Evolutionary conservation across 1,284 basidiomycete species (phyloP), one percentile per base, ranked within the genome.

Genomic region (Sanghuangporus weigelae): DNA sequence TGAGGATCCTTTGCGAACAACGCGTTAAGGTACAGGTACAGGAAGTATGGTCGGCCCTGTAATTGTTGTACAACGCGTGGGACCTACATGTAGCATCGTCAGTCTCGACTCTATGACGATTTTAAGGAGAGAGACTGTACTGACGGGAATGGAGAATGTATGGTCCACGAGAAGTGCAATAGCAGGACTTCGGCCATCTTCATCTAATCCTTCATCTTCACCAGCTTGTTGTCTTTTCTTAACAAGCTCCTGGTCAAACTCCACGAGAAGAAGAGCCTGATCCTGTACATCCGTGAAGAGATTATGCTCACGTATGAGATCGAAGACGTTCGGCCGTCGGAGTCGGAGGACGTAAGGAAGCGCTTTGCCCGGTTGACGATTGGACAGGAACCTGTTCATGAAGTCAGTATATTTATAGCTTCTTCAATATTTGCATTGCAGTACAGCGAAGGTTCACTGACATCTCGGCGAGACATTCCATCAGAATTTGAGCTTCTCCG

Each of bases 281-380:
- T 98, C 95, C 72, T 95, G 91, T 1, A 99, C 92, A 50, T 94
- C 94, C 21, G 94, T 94, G 75, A 98, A 98, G 1, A 99, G 81
- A 69, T 97, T 97, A 73, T 98, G 83, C 63, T 98, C 94, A 50
- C 91, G 83, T 67, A 99, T 98, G 60, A 99, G 87, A 68, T 96
- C 91, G 73, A 99, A 98, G 1, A 98, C 96, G 68, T 94, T 90
- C 2, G 94, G 87, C 57, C 90, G 82, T 8, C 95, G 86, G 12
- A 99, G 79, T 2, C 92, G 85, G 10, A 99, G 81, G 76, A 90
- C 93, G 77, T 88, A 98, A 0, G 93, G 91, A 1, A 99, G 78
- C 0, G 96, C 97, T 76, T 96, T 96, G 26, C 93, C 95, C 0
- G 93, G 94, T 76, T 98, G 95, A 2, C 91, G 87, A 69, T 96